Conservation (phyloP, 108 stramenopile genomes). For the Nitzschia palea region DNA sequence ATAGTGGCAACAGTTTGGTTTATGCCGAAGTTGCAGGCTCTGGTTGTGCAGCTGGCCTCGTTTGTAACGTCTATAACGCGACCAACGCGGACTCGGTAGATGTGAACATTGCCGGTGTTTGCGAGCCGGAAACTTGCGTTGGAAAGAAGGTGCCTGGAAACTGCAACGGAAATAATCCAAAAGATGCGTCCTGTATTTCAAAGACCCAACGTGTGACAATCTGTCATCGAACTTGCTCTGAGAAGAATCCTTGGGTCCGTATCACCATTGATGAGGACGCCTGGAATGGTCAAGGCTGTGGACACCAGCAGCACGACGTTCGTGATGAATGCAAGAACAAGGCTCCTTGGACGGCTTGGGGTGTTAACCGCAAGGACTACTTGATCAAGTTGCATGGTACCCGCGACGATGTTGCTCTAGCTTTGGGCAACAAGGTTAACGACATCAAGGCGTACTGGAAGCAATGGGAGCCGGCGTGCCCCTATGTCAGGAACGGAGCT, state of each 20-base stretch:
- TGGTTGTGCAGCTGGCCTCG: neutral
- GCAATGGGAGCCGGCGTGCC: neutral
- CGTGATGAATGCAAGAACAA: constrained; percentile 2
- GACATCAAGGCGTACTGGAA: constrained; percentile 3
- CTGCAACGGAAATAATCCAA: constrained; percentile 5
- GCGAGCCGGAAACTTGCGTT: neutral
- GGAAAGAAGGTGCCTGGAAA: neutral
- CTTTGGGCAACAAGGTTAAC: neutral
- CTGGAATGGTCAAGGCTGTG: neutral
- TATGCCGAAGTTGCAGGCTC: neutral
- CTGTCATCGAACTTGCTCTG: constrained; percentile 3
- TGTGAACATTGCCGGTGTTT: neutral
- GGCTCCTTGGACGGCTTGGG: neutral
- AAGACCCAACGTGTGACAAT: neutral
- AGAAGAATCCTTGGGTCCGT: constrained; percentile 1
- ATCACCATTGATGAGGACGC: constrained; percentile 5
- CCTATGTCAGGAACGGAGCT: neutral
- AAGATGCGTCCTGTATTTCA: neutral
- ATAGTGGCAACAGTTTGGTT: neutral
- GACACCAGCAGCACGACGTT: neutral
- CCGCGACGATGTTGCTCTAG: neutral
- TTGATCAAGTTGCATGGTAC: neutral
- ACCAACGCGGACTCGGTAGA: neutral
- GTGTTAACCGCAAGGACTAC: neutral
- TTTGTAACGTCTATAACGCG: neutral